Evolutionary conservation across 2,329 filamentous ascomycete genomes (phyloP).

Genomic region (Didymella pomorum): DNA sequence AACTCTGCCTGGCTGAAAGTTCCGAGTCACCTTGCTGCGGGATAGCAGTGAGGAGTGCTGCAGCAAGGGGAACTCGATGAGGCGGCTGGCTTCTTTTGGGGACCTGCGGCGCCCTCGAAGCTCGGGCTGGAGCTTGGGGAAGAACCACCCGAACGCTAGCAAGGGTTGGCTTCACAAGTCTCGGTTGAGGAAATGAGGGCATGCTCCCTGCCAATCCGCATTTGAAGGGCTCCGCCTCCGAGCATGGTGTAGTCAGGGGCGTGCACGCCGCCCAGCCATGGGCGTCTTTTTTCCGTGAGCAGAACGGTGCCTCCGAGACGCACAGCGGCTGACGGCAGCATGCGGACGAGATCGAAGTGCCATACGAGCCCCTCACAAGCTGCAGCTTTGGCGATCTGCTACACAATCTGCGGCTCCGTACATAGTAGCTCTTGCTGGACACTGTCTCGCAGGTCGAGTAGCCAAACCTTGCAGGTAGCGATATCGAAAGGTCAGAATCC

Average conservation of each 20-base stretch:
- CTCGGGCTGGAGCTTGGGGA: slow-evolving; percentile 46
- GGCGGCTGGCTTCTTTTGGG: slow-evolving; percentile 47
- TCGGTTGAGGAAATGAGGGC: slow-evolving; percentile 49
- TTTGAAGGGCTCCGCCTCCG: slow-evolving; percentile 33
- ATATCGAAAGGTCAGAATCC: slow-evolving; percentile 19
- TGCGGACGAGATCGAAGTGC: slow-evolving; percentile 3
- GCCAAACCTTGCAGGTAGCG: slow-evolving; percentile 7
- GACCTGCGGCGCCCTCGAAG: slow-evolving; percentile 42
- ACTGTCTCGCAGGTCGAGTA: slow-evolving; percentile 8
- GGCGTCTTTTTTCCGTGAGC: slow-evolving; percentile 15
- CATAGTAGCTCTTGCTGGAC: neutral
- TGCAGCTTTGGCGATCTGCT: neutral
- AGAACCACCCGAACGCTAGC: slow-evolving; percentile 43
- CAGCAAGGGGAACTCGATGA: slow-evolving; percentile 44
- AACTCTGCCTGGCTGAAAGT: slow-evolving; percentile 38
- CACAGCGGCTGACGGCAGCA: slow-evolving; percentile 11
- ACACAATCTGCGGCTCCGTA: neutral
- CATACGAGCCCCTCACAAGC: neutral
- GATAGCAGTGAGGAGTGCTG: slow-evolving; percentile 47
- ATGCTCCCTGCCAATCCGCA: slow-evolving; percentile 41
- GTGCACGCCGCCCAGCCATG: slow-evolving; percentile 27
- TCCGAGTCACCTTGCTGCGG: slow-evolving; percentile 50
- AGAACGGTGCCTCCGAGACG: slow-evolving; percentile 8
- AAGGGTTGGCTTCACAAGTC: slow-evolving; percentile 44
- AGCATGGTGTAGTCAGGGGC: slow-evolving; percentile 43